These are phyloP conservation scores for Cytospora piceicola DNA, from an alignment of 2,329 filamentous ascomycete genomes.

Conservation along the genomic window DNA sequence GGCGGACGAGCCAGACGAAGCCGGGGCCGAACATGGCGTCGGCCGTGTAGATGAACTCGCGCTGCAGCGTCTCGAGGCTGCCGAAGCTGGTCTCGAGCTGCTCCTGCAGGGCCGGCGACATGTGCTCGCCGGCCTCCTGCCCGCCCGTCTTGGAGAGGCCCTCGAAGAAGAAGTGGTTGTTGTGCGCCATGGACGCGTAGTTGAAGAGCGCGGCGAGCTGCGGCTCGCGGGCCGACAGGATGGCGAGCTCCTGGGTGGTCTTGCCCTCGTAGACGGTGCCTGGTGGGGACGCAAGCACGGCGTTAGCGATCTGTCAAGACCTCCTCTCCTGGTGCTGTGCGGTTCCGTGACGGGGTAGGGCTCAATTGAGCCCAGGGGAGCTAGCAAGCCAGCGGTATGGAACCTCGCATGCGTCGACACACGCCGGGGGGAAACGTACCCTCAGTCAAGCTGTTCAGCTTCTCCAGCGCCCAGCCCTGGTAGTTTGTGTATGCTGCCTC, in stretches of 20 bases:
- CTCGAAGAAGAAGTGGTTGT: slow-evolving; percentile 84
- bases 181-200: slow-evolving; percentile 93
- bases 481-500: slow-evolving; percentile 82
- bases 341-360: not conserved
- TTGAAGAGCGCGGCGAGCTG: slow-evolving; percentile 84
- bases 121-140: slow-evolving; percentile 50
- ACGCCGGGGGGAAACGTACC: slow-evolving; percentile 58
- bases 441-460: slow-evolving; percentile 73
- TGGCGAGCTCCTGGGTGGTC: slow-evolving; percentile 68
- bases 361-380: not conserved
- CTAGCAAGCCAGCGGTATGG: not conserved
- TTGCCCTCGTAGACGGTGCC: slow-evolving; percentile 67
- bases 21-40: slow-evolving; percentile 94
- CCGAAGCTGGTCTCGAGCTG: slow-evolving; percentile 75
- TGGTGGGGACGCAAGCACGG: slow-evolving; percentile 41
- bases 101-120: slow-evolving; percentile 50
- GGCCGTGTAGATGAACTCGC: slow-evolving; percentile 80
- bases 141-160: slow-evolving; percentile 45
- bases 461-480: slow-evolving; percentile 72
- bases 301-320: slow-evolving; percentile 6
- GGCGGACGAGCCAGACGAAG: slow-evolving; percentile 87
- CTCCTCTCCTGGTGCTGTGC: not conserved
- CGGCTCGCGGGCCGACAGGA: slow-evolving; percentile 79
- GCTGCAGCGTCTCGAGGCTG: slow-evolving; percentile 78
- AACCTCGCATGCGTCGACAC: too few relatives aligned